Conservation (phyloP, 2,329 filamentous ascomycete genomes). For the Paraphoma chrysanthemicola region DNA sequence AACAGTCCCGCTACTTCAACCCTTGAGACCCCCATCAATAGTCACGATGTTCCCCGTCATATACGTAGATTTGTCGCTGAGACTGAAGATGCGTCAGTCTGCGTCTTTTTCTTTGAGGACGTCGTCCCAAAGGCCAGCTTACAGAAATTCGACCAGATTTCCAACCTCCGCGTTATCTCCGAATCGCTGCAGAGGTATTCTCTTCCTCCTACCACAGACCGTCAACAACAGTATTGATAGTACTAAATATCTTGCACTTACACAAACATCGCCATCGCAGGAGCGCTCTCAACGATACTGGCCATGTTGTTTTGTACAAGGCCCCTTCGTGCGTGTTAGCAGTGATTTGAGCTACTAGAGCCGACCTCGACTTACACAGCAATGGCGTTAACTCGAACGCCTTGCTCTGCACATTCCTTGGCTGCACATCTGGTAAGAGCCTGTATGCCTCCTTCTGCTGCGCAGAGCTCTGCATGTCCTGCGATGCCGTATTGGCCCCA, state of each 20-base stretch:
- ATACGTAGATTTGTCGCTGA: constrained; percentile 1
- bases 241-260: too few species aligned
- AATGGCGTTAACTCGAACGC: neutral
- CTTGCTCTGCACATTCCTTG: neutral
- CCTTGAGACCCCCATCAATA: neutral
- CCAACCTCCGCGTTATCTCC: neutral
- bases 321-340: too few species aligned
- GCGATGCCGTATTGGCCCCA: neutral
- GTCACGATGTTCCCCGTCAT: neutral
- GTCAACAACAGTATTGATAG: too few species aligned
- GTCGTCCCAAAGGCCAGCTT: neutral
- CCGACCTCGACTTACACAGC: neutral
- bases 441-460: neutral
- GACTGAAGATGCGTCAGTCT: neutral
- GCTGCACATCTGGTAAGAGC: neutral
- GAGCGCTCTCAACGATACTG: too few species aligned
- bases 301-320: too few species aligned
- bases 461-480: neutral
- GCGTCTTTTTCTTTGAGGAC: neutral
- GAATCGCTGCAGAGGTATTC: neutral
- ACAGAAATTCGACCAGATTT: neutral
- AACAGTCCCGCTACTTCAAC: neutral
- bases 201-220: neutral
- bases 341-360: too few species aligned
- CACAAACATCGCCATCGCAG: too few species aligned